A percentile compares a stretch with the other conserved stretches of the same genome.
These are phyloP conservation scores for Gossypium schwendimanii DNA, from an alignment of 441 rosid species.

Conservation along the genomic window DNA sequence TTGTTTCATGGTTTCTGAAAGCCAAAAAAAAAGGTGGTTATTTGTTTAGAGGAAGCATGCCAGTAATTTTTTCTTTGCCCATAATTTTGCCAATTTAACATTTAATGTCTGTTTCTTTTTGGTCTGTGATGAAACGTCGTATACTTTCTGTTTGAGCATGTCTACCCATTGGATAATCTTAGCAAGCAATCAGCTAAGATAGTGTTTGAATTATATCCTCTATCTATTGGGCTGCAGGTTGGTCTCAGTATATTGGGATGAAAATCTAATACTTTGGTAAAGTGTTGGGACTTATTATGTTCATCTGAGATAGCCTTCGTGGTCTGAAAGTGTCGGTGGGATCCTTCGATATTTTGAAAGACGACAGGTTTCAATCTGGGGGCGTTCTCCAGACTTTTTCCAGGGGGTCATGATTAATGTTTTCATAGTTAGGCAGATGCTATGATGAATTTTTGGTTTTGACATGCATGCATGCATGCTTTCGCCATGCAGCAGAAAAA, in stretches of 20 bases:
- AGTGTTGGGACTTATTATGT: constrained; percentile 14
- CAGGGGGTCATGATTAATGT: constrained; percentile 15
- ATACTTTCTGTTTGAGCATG: not conserved
- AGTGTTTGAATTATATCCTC: constrained; percentile 10
- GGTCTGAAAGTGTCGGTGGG: constrained; percentile 14
- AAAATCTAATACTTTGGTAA: constrained; percentile 21
- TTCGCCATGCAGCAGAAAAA: constrained; percentile 2
- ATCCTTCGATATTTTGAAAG: constrained; percentile 32
- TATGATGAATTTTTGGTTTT: constrained; percentile 24
- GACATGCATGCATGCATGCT: constrained; percentile 25
- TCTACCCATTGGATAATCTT: not conserved
- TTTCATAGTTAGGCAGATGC: constrained; percentile 22
- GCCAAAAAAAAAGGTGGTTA: not conserved
- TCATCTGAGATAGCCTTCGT: constrained; percentile 17
- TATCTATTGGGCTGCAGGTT: constrained; percentile 26
- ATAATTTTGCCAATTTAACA: not conserved
- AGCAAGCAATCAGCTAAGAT: not conserved
- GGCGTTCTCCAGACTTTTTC: constrained; percentile 16
- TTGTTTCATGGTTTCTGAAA: not conserved
- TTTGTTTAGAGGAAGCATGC: not conserved
- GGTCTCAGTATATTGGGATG: constrained; percentile 15
- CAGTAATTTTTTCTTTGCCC: not conserved
- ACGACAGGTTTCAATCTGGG: constrained; percentile 19
- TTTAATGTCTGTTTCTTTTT: not conserved
- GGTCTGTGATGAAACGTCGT: not conserved